Base-by-base conservation (phyloP, 768 basidiomycete genomes). In the Polyporus arcularius region DNA sequence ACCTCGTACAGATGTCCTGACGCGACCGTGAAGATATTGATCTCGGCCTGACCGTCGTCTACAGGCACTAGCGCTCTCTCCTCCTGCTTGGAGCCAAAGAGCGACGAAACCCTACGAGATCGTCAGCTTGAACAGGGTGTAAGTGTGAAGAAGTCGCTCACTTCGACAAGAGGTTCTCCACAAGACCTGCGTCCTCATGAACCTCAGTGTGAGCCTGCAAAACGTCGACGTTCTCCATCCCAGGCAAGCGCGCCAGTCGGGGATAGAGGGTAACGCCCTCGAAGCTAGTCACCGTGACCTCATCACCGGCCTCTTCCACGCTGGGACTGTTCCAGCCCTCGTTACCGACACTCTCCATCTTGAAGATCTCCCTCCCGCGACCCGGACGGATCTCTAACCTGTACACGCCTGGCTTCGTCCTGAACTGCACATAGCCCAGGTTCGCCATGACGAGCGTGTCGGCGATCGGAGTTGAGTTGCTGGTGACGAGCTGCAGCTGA, bases 11-110 rank as follows among this genome's bases (percentile, higher is more conserved):
- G 79, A 53, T 96, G 75, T 0, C 97, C 97, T 0, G 97, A 98
- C 7, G 97, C 97, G 16, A 99, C 96, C 0, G 97, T 99, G 75
- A 99, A 98, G 65, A 99, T 96, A 68, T 99, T 98, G 75, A 98
- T 97, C 35, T 97, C 93, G 7, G 96, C 95, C 65, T 92, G 89
- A 40, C 74, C 69, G 16, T 65, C 71, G 38, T 62, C 68, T 0
- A 67, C 54, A 1, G 67, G 55, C 0, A 68, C 58, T 8, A 73
- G 26, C 8, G 62, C 71, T 52, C 56, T 40, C 42, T 49, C 30
- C 48, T 54, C 47, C 60, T 57, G 28, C 41, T 55, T 55, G 18
- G 52, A 53, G 53, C 46, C 55, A 55, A 73, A 70, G 39, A 70
- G 48, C 57, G 72, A 73, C 3, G 64, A 68, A 16, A 74, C 52